Conservation (phyloP, 2,329 filamentous ascomycete genomes). For the Elsinoe batatas region DNA sequence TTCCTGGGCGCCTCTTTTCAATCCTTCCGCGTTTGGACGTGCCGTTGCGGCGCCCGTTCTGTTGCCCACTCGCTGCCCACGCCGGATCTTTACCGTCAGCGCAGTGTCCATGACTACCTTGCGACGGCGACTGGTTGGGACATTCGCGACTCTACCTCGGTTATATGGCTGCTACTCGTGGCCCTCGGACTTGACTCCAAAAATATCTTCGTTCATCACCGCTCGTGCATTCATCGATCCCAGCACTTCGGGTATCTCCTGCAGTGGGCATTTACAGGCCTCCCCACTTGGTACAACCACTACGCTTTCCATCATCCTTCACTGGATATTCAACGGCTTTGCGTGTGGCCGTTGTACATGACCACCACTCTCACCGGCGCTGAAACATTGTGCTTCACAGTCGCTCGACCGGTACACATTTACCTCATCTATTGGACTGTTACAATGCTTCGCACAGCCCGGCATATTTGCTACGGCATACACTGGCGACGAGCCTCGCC, state of each 20-base stretch:
- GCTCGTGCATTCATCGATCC: neutral
- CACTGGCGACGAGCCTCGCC: neutral
- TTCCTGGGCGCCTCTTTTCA: slow-evolving; percentile 9
- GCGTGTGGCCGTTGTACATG: slow-evolving; percentile 1
- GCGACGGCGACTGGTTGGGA: neutral
- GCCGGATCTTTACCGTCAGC: slow-evolving; percentile 8
- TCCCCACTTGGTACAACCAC: neutral
- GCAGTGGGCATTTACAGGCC: neutral
- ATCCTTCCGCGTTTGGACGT: slow-evolving; percentile 12
- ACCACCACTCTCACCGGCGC: neutral
- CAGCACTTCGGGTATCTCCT: neutral
- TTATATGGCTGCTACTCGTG: neutral
- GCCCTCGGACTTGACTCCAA: neutral
- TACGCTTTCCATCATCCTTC: neutral
- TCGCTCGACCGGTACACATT: neutral
- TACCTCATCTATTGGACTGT: slow-evolving; percentile 11
- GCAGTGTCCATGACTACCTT: neutral
- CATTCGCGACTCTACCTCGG: neutral
- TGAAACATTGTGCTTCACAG: slow-evolving; percentile 8
- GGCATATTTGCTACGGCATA: neutral
- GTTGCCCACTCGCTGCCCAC: neutral
- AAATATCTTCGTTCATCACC: neutral
- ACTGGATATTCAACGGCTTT: neutral
- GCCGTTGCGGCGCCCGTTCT: slow-evolving; percentile 9
- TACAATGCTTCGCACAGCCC: neutral